phyloP scores from a whole-genome alignment of 2,329 filamentous ascomycete genomes.

The Zasmidium cellare region DNA sequence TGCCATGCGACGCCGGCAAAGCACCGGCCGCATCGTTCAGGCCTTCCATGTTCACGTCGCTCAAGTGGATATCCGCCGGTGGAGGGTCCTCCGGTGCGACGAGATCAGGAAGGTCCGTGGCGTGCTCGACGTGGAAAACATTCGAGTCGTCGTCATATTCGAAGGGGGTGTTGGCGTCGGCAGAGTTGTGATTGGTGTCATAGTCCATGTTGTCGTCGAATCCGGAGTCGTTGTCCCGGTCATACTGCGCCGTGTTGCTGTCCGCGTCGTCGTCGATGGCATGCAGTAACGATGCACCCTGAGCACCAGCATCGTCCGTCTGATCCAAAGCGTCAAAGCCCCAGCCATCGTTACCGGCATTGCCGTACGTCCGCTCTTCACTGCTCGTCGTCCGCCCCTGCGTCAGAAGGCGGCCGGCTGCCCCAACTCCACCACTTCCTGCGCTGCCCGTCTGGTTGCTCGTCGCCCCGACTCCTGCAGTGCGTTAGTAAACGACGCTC shows the following conservation, averaged over 20 bases:
- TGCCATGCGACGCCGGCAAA: background rate
- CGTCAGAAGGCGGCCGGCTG: conserved; percentile 27
- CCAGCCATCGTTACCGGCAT: background rate
- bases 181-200: background rate
- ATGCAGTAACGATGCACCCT: background rate
- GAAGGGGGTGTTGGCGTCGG: background rate
- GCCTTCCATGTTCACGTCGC: background rate
- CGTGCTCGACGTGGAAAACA: background rate
- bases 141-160: background rate
- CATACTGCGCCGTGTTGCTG: background rate
- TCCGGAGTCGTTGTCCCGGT: conserved; percentile 1
- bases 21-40: background rate
- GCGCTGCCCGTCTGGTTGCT: conserved; percentile 16
- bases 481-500: too few species aligned
- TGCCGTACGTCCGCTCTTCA: conserved; percentile 1
- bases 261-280: background rate
- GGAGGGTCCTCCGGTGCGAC: background rate
- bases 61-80: background rate
- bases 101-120: background rate
- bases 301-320: background rate
- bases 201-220: background rate
- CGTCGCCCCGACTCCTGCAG: conserved; percentile 37
- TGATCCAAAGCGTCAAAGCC: background rate
- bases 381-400: conserved; percentile 22
- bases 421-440: conserved; percentile 25